Evolutionary conservation across 495 filamentous ascomycete species (phyloP).

Genomic region (Aspergillus affinis): DNA sequence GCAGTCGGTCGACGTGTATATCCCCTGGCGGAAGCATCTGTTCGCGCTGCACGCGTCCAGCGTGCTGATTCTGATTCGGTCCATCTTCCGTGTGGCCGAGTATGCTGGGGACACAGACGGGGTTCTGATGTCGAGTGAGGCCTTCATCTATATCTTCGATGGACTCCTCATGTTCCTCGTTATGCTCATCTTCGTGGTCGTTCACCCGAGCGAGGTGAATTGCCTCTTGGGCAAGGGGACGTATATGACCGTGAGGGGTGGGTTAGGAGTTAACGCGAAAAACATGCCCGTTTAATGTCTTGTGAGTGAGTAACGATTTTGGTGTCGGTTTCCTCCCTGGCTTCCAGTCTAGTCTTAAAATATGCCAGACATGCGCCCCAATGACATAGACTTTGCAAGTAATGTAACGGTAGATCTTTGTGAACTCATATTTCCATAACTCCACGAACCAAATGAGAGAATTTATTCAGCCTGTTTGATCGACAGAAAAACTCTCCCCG

Average conservation of each 20-base stretch:
- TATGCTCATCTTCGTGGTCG: constrained; percentile 49
- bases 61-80: constrained; percentile 59
- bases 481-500: constrained; percentile 23
- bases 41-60: constrained; percentile 52
- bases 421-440: neutral
- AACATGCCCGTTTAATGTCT: constrained; percentile 10
- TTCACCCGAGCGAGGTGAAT: constrained; percentile 32
- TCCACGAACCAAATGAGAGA: neutral
- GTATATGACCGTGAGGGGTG: constrained; percentile 22
- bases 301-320: neutral
- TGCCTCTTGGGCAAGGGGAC: constrained; percentile 22
- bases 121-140: constrained; percentile 53
- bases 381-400: neutral
- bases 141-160: constrained; percentile 64
- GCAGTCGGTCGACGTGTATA: constrained; percentile 11
- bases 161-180: constrained; percentile 54
- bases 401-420: neutral
- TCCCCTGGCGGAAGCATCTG: constrained; percentile 54
- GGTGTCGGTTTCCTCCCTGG: neutral
- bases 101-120: constrained; percentile 57
- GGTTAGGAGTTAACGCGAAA: constrained; percentile 16
- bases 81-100: constrained; percentile 61
- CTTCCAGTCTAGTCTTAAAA: neutral
- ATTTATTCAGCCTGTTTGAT: neutral
- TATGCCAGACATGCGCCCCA: neutral